These are phyloP conservation scores for Corymbia maculata DNA, from an alignment of 345 rosid species.

Conservation along the genomic window DNA sequence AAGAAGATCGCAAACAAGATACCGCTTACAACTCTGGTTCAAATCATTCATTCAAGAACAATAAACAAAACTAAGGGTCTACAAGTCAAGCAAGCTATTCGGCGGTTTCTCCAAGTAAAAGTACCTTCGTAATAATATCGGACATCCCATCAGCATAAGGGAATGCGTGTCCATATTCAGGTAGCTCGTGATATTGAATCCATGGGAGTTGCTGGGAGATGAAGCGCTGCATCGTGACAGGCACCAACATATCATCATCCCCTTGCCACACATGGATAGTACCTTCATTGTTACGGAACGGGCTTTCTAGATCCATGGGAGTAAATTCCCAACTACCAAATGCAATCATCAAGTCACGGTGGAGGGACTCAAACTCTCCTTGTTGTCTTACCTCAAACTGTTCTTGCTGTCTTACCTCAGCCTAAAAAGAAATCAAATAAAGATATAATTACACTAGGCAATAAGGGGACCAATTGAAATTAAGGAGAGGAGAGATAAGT, in stretches of 20 bases:
- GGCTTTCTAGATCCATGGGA: slow-evolving; percentile 6
- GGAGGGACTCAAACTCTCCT: slow-evolving; percentile 13
- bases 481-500: background rate
- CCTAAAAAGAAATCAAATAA: background rate
- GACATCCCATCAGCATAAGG: slow-evolving; percentile 3
- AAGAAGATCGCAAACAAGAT: background rate
- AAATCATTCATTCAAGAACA: background rate
- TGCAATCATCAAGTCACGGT: slow-evolving; percentile 1
- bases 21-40: background rate
- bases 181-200: slow-evolving; percentile 12
- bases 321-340: slow-evolving; percentile 6
- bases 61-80: background rate
- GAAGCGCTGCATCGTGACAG: slow-evolving; percentile 3
- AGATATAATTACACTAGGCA: background rate
- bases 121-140: slow-evolving; percentile 1
- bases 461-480: background rate
- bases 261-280: slow-evolving; percentile 13
- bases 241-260: slow-evolving; percentile 6
- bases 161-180: background rate
- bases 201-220: slow-evolving; percentile 4
- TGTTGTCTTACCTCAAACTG: slow-evolving; percentile 2
- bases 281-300: slow-evolving; percentile 9
- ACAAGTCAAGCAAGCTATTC: background rate
- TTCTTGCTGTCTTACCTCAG: background rate
- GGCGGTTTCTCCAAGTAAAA: slow-evolving; percentile 4